These are phyloP conservation scores for Gracilaria caudata DNA, from an alignment of 23 red algal genomes.

Conservation along the genomic window DNA sequence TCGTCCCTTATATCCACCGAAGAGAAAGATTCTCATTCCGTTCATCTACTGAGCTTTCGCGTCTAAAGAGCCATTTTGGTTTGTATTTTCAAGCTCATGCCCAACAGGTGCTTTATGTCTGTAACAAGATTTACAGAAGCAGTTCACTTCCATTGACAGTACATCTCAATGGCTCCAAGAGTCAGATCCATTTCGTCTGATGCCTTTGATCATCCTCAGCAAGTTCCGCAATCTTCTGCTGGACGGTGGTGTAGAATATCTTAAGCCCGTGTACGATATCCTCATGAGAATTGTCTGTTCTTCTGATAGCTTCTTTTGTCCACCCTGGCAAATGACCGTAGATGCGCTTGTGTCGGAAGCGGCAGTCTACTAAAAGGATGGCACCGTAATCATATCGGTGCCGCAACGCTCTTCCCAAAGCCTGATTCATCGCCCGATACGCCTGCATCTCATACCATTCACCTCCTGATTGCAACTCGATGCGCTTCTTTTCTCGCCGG, in stretches of 20 bases:
- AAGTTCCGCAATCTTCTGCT: conserved; percentile 40
- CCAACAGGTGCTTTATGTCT: not conserved
- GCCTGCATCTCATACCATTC: conserved; percentile 93
- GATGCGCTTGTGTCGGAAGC: conserved; percentile 49
- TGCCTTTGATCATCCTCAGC: conserved; percentile 32
- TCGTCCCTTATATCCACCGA: conserved; percentile 74
- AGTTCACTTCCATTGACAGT: not conserved
- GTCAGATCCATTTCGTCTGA: not conserved
- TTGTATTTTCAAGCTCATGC: not conserved
- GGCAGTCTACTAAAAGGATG: conserved; percentile 77
- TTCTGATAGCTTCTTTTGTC: conserved; percentile 24
- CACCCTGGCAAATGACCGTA: conserved; percentile 48
- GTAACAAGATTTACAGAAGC: not conserved
- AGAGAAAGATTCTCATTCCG: conserved; percentile 77
- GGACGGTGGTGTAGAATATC: conserved; percentile 31
- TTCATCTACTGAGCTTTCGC: conserved; percentile 62
- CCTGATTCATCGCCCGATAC: conserved; percentile 88
- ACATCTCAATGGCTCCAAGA: not conserved
- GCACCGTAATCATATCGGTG: conserved; percentile 86
- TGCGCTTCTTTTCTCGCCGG: conserved; percentile 28
- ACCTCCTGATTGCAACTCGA: conserved; percentile 23
- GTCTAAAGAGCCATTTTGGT: not conserved
- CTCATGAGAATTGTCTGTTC: conserved; percentile 31
- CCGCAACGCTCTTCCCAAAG: conserved; percentile 80
- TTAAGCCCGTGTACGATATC: conserved; percentile 29